phyloP scores from a whole-genome alignment of 2,329 filamentous ascomycete species.

The Thelonectria rubi region DNA sequence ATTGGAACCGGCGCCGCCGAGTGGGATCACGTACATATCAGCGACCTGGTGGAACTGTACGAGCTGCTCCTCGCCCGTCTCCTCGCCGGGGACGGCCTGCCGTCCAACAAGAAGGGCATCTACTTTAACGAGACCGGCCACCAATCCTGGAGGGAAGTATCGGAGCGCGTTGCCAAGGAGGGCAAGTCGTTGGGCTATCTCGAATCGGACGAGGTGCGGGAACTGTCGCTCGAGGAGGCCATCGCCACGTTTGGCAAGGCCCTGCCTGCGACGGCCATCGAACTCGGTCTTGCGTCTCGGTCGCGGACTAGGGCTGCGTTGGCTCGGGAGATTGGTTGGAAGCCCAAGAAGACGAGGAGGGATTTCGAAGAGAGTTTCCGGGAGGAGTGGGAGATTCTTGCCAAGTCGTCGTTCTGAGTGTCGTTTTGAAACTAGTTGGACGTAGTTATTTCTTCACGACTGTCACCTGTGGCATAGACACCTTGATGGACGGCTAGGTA shows the following conservation, averaged over 20 bases:
- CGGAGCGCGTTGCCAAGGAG: conserved; percentile 47
- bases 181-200: conserved; percentile 45
- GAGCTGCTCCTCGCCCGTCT: conserved; percentile 48
- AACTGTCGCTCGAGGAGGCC: conserved; percentile 43
- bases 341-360: conserved; percentile 42
- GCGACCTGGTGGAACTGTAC: conserved; percentile 54
- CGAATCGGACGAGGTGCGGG: conserved; percentile 39
- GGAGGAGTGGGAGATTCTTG: conserved; percentile 27
- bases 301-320: conserved; percentile 39
- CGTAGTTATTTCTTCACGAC: not conserved
- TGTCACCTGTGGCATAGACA: no score
- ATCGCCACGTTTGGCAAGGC: conserved; percentile 24
- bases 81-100: conserved; percentile 45
- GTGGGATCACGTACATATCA: conserved; percentile 57
- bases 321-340: conserved; percentile 45
- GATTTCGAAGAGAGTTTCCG: conserved; percentile 39
- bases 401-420: not conserved
- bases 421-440: not conserved
- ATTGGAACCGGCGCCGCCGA: conserved; percentile 49
- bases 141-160: conserved; percentile 52
- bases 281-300: conserved; percentile 46
- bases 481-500: not conserved
- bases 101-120: conserved; percentile 50
- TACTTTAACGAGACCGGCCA: conserved; percentile 54
- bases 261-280: conserved; percentile 32